Evolutionary conservation across 2,329 filamentous ascomycete species (phyloP), one percentile per base, ranked within the genome.

Genomic region (Elsinoe perseae): DNA sequence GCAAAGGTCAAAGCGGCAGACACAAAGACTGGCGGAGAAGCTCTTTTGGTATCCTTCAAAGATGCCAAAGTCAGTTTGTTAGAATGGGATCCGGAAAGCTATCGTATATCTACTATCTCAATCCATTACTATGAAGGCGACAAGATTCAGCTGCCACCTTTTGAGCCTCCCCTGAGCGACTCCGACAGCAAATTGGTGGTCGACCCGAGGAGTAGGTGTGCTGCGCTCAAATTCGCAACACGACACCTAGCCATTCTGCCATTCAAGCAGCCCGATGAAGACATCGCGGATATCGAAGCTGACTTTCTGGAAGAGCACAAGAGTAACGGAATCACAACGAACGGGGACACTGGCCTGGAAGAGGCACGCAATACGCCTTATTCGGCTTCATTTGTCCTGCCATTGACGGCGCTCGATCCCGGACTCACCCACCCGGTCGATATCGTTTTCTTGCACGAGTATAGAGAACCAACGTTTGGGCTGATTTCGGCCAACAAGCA

Each of bases 81-180:
- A 56, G 89, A 96, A 74, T 98, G 93, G 93, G 89, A 97, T 69
- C 85, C 89, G 8, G 83, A 86, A 68, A 83, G 82, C 63, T 80
- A 88, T 71, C 81, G 82, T 53, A 84, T 97, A 64, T 84, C 86
- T 64, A 97, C 92, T 54, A 82, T 93, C 61, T 97, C 92, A 53
- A 92, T 98, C 65, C 93, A 98, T 75, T 97, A 91, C 77, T 98
- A 97, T 73, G 93, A 98, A 71, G 88, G 93, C 69, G 91, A 96
- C 67, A 91, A 95, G 4, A 77, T 92, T 60, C 83, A 86, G 62
- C 84, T 86, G 54, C 86, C 83, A 60, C 91, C 92, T 0, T 96
- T 90, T 86, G 84, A 86, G 52, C 80, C 86, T 54, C 81, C 86
- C 56, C 74, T 95, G 65, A 83, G 82, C 68, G 82, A 87, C 60